These are phyloP conservation scores for Lactarius sanguifluus DNA, from an alignment of 768 basidiomycete species.

Conservation along the genomic window DNA sequence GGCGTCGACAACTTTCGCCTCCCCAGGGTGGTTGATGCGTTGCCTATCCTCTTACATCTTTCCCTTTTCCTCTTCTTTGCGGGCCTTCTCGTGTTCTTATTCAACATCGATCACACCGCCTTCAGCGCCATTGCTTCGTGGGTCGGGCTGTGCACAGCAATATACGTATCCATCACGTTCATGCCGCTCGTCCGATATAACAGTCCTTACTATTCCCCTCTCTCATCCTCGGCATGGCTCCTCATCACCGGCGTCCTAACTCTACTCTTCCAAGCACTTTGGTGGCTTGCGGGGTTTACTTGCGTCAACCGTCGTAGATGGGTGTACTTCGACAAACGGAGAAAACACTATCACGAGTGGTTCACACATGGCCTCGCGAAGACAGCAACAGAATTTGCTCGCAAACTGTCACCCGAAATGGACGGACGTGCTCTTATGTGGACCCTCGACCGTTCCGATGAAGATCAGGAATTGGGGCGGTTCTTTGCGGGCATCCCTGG, in stretches of 20 bases:
- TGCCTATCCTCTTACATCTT: not conserved
- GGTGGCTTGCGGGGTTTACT: not conserved
- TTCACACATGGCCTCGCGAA: not conserved
- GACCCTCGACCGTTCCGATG: not conserved
- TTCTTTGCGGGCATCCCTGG: conserved; percentile 4
- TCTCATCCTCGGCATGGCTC: not conserved
- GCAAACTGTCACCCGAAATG: not conserved
- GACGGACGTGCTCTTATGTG: not conserved
- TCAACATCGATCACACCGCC: conserved; percentile 1
- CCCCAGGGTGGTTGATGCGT: not conserved
- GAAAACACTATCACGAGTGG: not conserved
- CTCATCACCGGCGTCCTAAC: too few species aligned
- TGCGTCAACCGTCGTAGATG: not conserved
- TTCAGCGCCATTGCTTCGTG: conserved; percentile 7
- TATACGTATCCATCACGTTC: conserved; percentile 1
- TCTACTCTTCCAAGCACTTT: not conserved
- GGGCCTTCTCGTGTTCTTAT: conserved; percentile 7
- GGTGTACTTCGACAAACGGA: not conserved
- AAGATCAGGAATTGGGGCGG: not conserved
- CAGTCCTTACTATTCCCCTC: too few species aligned
- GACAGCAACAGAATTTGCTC: not conserved
- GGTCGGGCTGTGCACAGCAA: not conserved
- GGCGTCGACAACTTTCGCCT: not conserved
- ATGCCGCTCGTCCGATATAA: not conserved
- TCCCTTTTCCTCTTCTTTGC: conserved; percentile 15